Evolutionary conservation across 2,329 filamentous ascomycete genomes (phyloP), one percentile per base, ranked within the genome.

Genomic region (Erysiphe pisi): DNA sequence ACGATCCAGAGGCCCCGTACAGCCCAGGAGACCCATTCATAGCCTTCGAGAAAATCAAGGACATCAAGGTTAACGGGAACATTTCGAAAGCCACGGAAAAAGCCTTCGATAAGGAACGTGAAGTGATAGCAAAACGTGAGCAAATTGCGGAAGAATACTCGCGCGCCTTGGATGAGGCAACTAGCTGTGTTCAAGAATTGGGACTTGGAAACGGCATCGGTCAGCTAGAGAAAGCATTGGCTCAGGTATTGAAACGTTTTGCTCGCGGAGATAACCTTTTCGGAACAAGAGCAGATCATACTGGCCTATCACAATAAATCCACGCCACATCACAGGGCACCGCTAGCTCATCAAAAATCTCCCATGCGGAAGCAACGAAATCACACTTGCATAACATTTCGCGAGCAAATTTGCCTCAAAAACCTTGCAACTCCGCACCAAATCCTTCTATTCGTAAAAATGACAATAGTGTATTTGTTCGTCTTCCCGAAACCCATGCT

Each of bases 141-240:
- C 58, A 31, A 31, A 65, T 25, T n/a, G 49, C 7, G 49, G 49
- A 52, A 52, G 49, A 65, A 18, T 65, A 65, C 58, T 65, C 12
- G 16, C 12, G 58, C 2, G 58, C 12, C 58, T 65, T 65, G 58
- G 58, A 65, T 65, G 58, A 65, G 58, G 58, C 28, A 65, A 65
- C 22, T 65, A 8, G 58, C n/a, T 11, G 58, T 2, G 58, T 18
- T 65, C 12, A 65, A 65, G 58, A 65, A 25, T 25, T 65, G 58
- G 58, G 58, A 65, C 58, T 65, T 65, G 12, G 58, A 18, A 65
- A 65, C n/a, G 22, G 58, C 58, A 65, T 65, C 58, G 58, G 58
- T 65, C 58, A 65, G 58, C 58, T 65, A 12, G 58, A 65, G 58
- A 65, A 65, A 65, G 58, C 58, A 25, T 31, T 65, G 58, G 58